These are phyloP conservation scores for Nicotiana rustica DNA, from an alignment of 305 asterid genomes.

Conservation along the genomic window DNA sequence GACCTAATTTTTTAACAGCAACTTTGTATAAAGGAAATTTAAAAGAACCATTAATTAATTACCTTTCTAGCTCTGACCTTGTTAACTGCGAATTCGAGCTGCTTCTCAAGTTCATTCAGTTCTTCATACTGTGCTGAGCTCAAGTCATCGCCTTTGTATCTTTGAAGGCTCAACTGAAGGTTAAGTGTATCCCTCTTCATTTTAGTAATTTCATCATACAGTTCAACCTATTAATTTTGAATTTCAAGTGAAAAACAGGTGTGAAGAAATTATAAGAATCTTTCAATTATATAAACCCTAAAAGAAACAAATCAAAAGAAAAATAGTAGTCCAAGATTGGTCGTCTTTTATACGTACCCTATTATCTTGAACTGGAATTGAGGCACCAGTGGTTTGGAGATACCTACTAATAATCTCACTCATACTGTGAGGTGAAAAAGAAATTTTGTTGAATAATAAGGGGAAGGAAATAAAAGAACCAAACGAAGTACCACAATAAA, in stretches of 20 bases:
- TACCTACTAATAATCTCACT: conserved; percentile 71
- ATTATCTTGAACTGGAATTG: conserved; percentile 48
- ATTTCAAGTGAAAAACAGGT: background rate
- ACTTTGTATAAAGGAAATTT: background rate
- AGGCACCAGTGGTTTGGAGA: conserved; percentile 52
- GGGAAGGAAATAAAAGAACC: too few relatives aligned
- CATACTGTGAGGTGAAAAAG: conserved; percentile 56
- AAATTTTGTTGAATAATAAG: too few relatives aligned
- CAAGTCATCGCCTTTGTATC: conserved; percentile 76
- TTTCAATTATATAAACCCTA: too few relatives aligned
- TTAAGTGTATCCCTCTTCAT: conserved; percentile 66
- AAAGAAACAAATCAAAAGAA: background rate
- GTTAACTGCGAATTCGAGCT: conserved; percentile 61
- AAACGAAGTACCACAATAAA: too few relatives aligned
- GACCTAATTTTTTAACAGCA: too few relatives aligned
- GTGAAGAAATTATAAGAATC: background rate
- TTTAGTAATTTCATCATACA: conserved; percentile 54
- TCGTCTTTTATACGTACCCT: conserved; percentile 39
- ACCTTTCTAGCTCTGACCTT: conserved; percentile 87
- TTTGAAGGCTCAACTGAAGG: conserved; percentile 76
- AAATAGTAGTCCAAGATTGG: background rate
- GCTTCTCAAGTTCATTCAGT: conserved; percentile 63
- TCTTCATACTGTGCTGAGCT: conserved; percentile 61
- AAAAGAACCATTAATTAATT: background rate
- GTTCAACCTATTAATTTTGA: conserved; percentile 51